phyloP scores from a whole-genome alignment of 306 rosid species.

The Prunus padus region DNA sequence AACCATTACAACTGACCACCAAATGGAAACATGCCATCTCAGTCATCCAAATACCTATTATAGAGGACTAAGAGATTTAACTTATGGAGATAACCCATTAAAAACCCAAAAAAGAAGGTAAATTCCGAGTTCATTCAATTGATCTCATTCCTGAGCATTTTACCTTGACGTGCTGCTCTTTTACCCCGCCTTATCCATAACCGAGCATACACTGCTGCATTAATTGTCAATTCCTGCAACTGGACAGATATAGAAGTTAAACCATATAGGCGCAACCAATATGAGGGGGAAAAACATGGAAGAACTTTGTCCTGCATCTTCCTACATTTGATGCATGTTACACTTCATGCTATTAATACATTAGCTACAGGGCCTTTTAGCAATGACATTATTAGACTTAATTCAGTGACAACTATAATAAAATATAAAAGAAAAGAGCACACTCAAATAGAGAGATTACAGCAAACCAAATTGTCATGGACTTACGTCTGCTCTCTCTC shows the following conservation, averaged over 20 bases:
- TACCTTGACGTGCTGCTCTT: conserved; percentile 76
- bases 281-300: neutral
- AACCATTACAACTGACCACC: too few relatives aligned
- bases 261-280: conserved; percentile 17
- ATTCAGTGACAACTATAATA: neutral
- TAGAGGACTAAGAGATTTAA: too few relatives aligned
- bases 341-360: conserved; percentile 7
- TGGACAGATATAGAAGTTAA: conserved; percentile 31
- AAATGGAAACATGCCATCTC: too few relatives aligned
- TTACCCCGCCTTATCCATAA: conserved; percentile 74
- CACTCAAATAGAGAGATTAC: too few relatives aligned
- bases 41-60: too few relatives aligned
- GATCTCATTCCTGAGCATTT: conserved; percentile 2
- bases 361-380: neutral
- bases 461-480: too few relatives aligned
- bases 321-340: conserved; percentile 11
- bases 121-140: neutral
- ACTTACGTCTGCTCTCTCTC: too few relatives aligned
- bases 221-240: conserved; percentile 61
- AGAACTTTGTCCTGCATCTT: neutral
- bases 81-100: too few relatives aligned
- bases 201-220: conserved; percentile 62
- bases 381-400: neutral
- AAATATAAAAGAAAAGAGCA: too few relatives aligned
- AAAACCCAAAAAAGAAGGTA: too few relatives aligned